Evolutionary conservation across 805 yeast species (phyloP).

Genomic region (Hanseniaspora opuntiae): DNA sequence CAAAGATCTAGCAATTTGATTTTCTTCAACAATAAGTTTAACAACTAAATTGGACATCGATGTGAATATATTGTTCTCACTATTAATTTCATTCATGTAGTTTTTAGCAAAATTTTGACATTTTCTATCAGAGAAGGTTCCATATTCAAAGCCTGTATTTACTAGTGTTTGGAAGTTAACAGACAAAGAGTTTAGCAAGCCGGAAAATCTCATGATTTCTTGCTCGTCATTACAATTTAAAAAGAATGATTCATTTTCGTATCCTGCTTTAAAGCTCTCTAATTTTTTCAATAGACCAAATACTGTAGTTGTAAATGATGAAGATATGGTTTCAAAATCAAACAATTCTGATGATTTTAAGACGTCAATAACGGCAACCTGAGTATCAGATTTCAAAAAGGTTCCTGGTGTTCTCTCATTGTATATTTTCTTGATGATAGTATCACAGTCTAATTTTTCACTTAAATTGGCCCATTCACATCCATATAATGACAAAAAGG

Average conservation of each 20-base stretch:
- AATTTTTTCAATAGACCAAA: constrained; percentile 26
- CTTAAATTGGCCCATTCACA: constrained; percentile 6
- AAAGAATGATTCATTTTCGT: not conserved
- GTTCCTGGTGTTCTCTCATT: not conserved
- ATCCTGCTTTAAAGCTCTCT: constrained; percentile 1
- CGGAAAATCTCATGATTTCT: not conserved
- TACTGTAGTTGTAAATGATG: constrained; percentile 3
- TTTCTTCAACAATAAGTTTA: not conserved
- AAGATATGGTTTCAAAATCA: not conserved
- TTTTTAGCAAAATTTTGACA: constrained; percentile 22
- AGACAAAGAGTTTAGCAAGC: not conserved
- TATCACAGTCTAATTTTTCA: not conserved
- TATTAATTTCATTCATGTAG: constrained; percentile 16
- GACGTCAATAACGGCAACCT: constrained; percentile 9
- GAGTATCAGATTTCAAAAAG: constrained; percentile 5
- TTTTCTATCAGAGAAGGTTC: constrained; percentile 35
- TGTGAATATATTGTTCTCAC: not conserved
- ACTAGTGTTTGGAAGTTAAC: constrained; percentile 40
- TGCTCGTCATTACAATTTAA: not conserved
- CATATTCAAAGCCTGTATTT: constrained; percentile 44
- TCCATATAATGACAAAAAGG: constrained; percentile 4
- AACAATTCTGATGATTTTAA: not conserved
- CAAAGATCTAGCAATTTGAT: not conserved
- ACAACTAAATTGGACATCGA: not conserved
- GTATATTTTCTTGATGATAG: not conserved